Evolutionary conservation across 805 yeast genomes (phyloP), one percentile per base, ranked within the genome.

Genomic region (Spathaspora passalidarum): DNA sequence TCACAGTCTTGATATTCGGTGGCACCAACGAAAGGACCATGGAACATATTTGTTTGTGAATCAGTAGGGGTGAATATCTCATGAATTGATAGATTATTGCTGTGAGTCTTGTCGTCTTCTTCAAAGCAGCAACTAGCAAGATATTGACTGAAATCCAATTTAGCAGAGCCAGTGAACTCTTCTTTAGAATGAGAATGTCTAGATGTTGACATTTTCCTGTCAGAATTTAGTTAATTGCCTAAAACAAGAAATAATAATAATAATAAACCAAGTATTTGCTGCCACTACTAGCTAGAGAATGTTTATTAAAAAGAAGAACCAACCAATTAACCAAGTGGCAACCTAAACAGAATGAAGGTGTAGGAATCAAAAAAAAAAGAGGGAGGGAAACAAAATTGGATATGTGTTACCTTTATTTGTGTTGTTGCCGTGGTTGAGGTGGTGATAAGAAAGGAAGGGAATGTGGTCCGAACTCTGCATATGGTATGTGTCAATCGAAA

Each of bases 71-170:
- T 29, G 16, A 29, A 29, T 3, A 13, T 29, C 14, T 29, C 16
- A 10, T 25, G 29, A 25, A 11, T 35, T 7, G 38, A 19, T 8
- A 18, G 21, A 21, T 11, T 21, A n/a, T 36, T 19, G 19, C 14
- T 17, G 16, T 23, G 42, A 5, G 10, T 21, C 8, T 17, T 20
- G 19, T 23, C 25, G 9, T 19, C 42, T 29, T 32, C 36, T 2
- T 29, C 42, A 29, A 40, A n/a, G 34, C 13, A 40, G 17, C 42
- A 20, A 23, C 42, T 40, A 13, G 42, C 42, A 6, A 40, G 36
- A 40, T 11, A 40, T 32, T 40, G 34, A 19, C 19, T 40, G 8
- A 29, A 40, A 19, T 40, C 42, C 16, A 40, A 22, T 13, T 6
- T 23, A 11, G 18, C 11, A 11, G 13, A 10, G 18, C 21, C 21